Percentiles rank a stretch among this genome's conserved stretches.
phyloP scores from a whole-genome alignment of 441 rosid genomes.

The Arabidopsis hybrid region DNA sequence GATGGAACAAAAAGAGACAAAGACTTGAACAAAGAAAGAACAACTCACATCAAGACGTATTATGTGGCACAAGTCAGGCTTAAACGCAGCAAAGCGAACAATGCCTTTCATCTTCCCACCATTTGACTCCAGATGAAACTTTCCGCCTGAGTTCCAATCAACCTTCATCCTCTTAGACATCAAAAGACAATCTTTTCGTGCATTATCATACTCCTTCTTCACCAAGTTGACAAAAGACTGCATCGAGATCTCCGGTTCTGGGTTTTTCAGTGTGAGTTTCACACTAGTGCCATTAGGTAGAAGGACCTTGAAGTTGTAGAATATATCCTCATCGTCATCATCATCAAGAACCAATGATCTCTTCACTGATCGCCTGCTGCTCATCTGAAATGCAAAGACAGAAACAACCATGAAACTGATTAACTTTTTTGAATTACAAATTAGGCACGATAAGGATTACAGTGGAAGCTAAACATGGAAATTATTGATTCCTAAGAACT shows the following conservation, averaged over 20 bases:
- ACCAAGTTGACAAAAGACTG: constrained; percentile 49
- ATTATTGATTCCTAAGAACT: background rate
- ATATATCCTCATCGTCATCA: constrained; percentile 6
- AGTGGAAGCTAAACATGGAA: constrained; percentile 24
- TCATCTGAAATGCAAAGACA: constrained; percentile 35
- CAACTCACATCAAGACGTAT: constrained; percentile 62
- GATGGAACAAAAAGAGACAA: background rate
- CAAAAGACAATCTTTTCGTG: constrained; percentile 15
- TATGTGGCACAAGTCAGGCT: constrained; percentile 52
- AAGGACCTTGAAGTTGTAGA: constrained; percentile 54
- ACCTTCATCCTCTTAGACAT: constrained; percentile 31
- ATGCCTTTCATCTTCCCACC: constrained; percentile 39
- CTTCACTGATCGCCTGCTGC: constrained; percentile 17
- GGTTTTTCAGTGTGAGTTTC: constrained; percentile 43
- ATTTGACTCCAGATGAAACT: constrained; percentile 42
- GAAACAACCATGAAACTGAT: background rate
- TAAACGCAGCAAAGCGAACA: constrained; percentile 47
- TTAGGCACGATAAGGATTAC: background rate
- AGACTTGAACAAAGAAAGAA: background rate
- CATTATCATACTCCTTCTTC: constrained; percentile 40
- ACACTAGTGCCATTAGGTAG: constrained; percentile 62
- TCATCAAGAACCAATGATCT: constrained; percentile 32
- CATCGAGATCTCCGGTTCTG: constrained; percentile 41
- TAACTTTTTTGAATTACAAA: background rate
- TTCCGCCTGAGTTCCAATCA: constrained; percentile 45